Base-by-base conservation (phyloP, 2,329 filamentous ascomycete genomes). In the Penicillium polonicum region DNA sequence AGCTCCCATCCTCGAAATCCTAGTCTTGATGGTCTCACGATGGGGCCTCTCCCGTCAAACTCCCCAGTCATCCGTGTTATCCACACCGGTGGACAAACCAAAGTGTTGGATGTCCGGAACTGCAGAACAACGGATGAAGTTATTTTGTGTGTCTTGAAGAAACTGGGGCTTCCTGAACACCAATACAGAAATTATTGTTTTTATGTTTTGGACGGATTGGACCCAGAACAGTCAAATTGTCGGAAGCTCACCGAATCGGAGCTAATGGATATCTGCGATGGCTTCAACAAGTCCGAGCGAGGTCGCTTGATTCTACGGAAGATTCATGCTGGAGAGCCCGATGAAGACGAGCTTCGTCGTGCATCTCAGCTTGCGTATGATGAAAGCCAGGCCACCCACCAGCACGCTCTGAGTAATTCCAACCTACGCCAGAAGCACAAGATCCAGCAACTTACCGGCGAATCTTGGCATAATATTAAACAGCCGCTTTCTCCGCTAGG, bases 151-250 rank as follows among this genome's bases (percentile, higher is more conserved):
- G 96, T 94, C 0, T 78, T 97, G 44, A 86, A 89, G 65, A 97
- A 97, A 74, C 90, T 96, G 62, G 87, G 88, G 41, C 83, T 96
- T 31, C 90, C 92, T 23, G 92, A 96, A 70, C 90, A 93, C 61
- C 92, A 97, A 69, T 90, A 94, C 72, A 86, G 92, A 68, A 96
- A 95, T 70, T 97, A 96, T 77, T 97, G 92, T 79, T 97, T 99
- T 78, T 97, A 94, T 81, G 88, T 96, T 1, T 81, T 97, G 58
- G 88, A 91, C 64, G 93, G 92, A 50, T 80, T 91, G 39, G 91
- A 97, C 48, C 88, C 92, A 2, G 88, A 94, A 65, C 88, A 91
- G 31, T 84, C 83, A 49, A 87, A 92, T 70, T 95, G 91, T 72
- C 87, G 92, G 59, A 87, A 90, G 49, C 81, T 97, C 39, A 88